Evolutionary conservation across 2,329 filamentous ascomycete species (phyloP).

Genomic region (Fusarium nygamai): DNA sequence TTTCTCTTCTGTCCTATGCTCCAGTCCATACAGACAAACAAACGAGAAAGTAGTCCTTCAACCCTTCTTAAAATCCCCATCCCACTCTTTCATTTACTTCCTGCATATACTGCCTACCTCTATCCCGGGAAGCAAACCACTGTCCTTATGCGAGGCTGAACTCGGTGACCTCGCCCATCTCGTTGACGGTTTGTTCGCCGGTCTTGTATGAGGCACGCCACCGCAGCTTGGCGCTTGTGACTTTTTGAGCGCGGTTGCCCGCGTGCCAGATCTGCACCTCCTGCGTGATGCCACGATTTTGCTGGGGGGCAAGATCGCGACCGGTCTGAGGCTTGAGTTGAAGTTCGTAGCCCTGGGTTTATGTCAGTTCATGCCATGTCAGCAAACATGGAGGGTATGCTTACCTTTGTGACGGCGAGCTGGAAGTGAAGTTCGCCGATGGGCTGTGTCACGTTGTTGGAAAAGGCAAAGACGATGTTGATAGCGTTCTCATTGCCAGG

Average conservation of each 20-base stretch:
- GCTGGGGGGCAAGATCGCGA: conserved; percentile 77
- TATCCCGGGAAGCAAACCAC: background rate
- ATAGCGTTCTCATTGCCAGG: conserved; percentile 66
- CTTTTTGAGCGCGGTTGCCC: conserved; percentile 73
- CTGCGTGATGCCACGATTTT: conserved; percentile 80
- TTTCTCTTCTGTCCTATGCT: conserved; percentile 26
- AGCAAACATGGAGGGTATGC: background rate
- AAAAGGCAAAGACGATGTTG: conserved; percentile 80
- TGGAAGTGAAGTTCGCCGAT: conserved; percentile 89
- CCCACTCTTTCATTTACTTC: background rate
- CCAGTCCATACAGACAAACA: background rate
- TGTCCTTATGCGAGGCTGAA: conserved; percentile 73
- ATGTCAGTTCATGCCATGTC: background rate
- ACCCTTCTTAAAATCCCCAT: background rate
- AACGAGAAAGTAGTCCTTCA: background rate
- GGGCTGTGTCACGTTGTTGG: conserved; percentile 77
- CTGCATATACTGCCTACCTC: background rate
- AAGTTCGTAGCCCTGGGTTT: conserved; percentile 76
- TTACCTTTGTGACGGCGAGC: conserved; percentile 91
- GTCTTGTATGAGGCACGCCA: conserved; percentile 88
- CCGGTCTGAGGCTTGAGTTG: conserved; percentile 87
- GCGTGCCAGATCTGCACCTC: conserved; percentile 79
- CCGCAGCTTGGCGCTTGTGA: conserved; percentile 84
- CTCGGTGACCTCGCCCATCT: conserved; percentile 86
- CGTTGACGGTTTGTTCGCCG: conserved; percentile 72